Conservation (phyloP, 495 filamentous ascomycete species). For the Penicillium tannophilum region DNA sequence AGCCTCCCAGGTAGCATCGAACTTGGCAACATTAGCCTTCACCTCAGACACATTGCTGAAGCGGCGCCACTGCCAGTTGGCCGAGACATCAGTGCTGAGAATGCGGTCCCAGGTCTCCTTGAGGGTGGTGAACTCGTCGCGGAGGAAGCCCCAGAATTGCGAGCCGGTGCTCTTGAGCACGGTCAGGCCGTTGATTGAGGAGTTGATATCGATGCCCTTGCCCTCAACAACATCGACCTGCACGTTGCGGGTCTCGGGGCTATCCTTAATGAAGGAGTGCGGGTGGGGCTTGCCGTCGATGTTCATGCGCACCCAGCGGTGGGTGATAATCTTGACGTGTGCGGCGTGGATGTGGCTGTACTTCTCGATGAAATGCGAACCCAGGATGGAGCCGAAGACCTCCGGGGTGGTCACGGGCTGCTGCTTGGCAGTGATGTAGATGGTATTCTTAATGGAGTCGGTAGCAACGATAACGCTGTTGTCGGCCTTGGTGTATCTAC, state of each 20-base stretch:
- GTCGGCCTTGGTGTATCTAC: conserved; percentile 87
- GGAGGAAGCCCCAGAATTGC: conserved; percentile 90
- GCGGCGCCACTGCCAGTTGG: conserved; percentile 78
- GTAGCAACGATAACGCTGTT: conserved; percentile 96
- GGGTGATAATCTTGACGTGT: conserved; percentile 76
- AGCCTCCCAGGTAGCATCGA: conserved; percentile 74
- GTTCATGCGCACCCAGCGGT: conserved; percentile 89
- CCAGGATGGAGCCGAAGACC: conserved; percentile 82
- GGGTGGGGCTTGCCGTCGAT: conserved; percentile 90
- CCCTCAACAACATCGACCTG: conserved; percentile 53
- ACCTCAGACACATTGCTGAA: conserved; percentile 72
- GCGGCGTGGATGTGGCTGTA: conserved; percentile 87
- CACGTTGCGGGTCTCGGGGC: conserved; percentile 74
- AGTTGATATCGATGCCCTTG: conserved; percentile 70
- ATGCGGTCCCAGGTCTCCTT: conserved; percentile 92
- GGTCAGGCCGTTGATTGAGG: conserved; percentile 71
- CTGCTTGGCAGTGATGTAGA: conserved; percentile 92
- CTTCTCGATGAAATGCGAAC: conserved; percentile 81
- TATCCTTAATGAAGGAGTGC: conserved; percentile 93
- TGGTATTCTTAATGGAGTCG: conserved; percentile 97
- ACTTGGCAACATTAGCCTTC: conserved; percentile 60
- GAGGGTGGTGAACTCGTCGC: conserved; percentile 90
- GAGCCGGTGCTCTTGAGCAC: conserved; percentile 98
- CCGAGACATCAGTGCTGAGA: conserved; percentile 87
- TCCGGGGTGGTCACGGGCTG: conserved; percentile 92